Base-by-base conservation (phyloP, 2,329 filamentous ascomycete species). In the Dactylonectria macrodidyma region DNA sequence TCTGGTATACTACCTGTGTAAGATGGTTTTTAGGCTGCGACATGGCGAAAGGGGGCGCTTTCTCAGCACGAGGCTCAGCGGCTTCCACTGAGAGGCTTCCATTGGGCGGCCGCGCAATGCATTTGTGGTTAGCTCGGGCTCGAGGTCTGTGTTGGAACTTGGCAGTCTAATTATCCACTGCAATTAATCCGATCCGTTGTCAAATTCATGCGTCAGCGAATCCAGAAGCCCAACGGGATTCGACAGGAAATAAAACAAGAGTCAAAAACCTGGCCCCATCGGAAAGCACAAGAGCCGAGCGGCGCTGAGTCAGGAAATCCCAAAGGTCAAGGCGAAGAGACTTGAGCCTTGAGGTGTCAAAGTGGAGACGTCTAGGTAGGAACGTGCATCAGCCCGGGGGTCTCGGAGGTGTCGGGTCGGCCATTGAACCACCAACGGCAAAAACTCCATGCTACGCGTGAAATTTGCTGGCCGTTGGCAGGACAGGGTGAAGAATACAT, bases 331-430 rank as follows among this genome's bases (percentile, higher is more conserved):
- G 51, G 19, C 50, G 50, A 54, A 54, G 44, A 7, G n/a, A 22
- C 19, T 19, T 19, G 19, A 8, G 12, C 19, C 19, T 46, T 10
- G n/a, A 47, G n/a, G 34, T 55, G 47, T 59, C 59, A 41, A 36
- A 22, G 38, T 16, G 48, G 51, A 26, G 48, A 11, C 30, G 48
- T 16, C 22, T 22, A 36, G 41, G 34, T 61, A 58, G 63, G 59
- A 62, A 56, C 63, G 47, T 55, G 64, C 52, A 19, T 46, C 24
- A 48, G 50, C 7, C 38, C 44, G 44, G n/a, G 59, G 59, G 51
- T 22, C 38, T 65, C 64, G 64, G 64, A 62, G 34, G 26, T 38
- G 58, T 57, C 64, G 64, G 64, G 19, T 62, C 34, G 47, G 62
- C 16, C 48, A 47, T 26, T 26, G 30, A 59, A 48, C 36, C 30